These are phyloP conservation scores for Didymella keratinophila DNA, from an alignment of 2,329 filamentous ascomycete genomes.

Conservation along the genomic window DNA sequence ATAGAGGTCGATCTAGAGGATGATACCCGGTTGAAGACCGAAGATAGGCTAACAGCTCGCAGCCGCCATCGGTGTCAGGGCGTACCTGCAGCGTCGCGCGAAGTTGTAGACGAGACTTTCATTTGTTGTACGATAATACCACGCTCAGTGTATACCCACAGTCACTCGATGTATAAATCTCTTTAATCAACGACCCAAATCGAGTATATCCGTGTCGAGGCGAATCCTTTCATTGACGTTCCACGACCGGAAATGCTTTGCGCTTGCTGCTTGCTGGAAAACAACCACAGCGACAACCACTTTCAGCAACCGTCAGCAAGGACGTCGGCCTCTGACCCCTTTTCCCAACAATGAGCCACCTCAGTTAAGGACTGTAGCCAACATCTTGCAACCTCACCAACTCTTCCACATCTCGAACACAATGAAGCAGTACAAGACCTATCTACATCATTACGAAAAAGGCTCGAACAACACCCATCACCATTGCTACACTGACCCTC, in stretches of 20 bases:
- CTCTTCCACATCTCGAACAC: too few relatives aligned
- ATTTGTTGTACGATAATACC: conserved; percentile 9
- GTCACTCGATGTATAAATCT: too few relatives aligned
- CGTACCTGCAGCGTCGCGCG: conserved; percentile 41
- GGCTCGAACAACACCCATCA: not conserved
- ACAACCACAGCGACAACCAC: not conserved
- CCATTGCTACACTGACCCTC: not conserved
- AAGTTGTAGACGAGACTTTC: conserved; percentile 30
- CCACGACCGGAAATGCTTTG: not conserved
- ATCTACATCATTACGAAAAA: not conserved
- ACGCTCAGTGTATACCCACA: too few relatives aligned
- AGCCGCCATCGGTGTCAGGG: conserved; percentile 40
- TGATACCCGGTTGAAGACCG: not conserved
- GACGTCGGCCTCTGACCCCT: not conserved
- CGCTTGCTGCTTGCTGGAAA: not conserved
- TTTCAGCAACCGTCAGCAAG: not conserved
- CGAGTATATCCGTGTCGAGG: too few relatives aligned
- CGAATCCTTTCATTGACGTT: not conserved
- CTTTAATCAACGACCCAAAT: not conserved
- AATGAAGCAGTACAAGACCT: not conserved
- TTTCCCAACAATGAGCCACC: not conserved
- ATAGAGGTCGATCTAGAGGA: not conserved
- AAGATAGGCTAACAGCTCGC: conserved; percentile 26
- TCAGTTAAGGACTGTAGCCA: not conserved
- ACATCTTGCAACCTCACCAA: not conserved